phyloP scores from a whole-genome alignment of 106 monocot species.

The Phalaenopsis equestris region DNA sequence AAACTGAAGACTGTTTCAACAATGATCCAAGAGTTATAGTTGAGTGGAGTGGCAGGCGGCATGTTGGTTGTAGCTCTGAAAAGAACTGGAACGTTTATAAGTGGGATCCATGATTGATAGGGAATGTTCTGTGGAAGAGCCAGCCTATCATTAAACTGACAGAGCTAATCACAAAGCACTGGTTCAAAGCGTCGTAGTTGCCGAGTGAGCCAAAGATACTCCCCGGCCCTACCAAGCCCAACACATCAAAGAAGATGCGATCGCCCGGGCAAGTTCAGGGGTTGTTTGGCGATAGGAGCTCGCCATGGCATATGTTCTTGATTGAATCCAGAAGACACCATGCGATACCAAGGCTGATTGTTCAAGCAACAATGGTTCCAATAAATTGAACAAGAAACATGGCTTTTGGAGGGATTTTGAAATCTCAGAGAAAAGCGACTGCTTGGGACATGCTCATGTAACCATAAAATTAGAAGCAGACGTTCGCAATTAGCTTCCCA shows the following conservation, averaged over 20 bases:
- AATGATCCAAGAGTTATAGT: conserved; percentile 62
- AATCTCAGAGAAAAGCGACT: conserved; percentile 75
- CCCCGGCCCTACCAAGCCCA: conserved; percentile 34
- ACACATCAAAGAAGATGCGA: conserved; percentile 86
- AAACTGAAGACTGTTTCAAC: conserved; percentile 82
- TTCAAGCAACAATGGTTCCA: conserved; percentile 80
- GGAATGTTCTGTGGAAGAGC: conserved; percentile 64
- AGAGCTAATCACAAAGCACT: conserved; percentile 73
- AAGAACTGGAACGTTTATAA: conserved; percentile 78
- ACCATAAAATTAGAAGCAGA: conserved; percentile 92
- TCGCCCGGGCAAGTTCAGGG: conserved; percentile 91
- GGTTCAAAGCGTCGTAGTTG: conserved; percentile 34
- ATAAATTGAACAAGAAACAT: conserved; percentile 88
- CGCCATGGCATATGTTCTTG: conserved; percentile 55
- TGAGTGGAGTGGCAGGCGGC: conserved; percentile 79
- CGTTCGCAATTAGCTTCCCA: conserved; percentile 78
- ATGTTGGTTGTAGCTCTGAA: conserved; percentile 73
- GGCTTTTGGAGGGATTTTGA: conserved; percentile 86
- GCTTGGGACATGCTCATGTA: conserved; percentile 99
- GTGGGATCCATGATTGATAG: conserved; percentile 58
- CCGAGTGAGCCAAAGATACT: conserved; percentile 19
- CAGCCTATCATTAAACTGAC: conserved; percentile 66
- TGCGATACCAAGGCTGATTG: conserved; percentile 63
- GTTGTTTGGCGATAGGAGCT: conserved; percentile 49
- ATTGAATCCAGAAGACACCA: conserved; percentile 88